phyloP scores from a whole-genome alignment of 140 eudicot genomes.

The Erigeron philadelphicus region DNA sequence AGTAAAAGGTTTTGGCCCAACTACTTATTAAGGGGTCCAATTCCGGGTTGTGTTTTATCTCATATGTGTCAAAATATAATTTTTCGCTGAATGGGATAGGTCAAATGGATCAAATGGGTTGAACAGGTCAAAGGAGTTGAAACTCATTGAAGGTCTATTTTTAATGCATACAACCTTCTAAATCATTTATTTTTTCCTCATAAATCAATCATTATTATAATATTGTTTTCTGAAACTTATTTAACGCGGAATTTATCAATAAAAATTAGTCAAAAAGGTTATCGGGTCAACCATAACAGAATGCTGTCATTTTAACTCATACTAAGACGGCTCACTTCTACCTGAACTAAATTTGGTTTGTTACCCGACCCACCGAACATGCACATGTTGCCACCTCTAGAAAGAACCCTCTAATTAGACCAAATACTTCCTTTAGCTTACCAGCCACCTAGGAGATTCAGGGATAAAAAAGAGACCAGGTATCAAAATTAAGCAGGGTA shows the following conservation, averaged over 20 bases:
- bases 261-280: background rate
- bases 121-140: background rate
- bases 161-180: background rate
- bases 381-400: background rate
- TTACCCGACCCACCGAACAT: background rate
- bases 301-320: background rate
- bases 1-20: background rate
- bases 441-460: conserved; percentile 99
- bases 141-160: background rate
- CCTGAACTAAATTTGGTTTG: background rate
- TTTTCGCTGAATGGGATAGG: background rate
- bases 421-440: conserved; percentile 33
- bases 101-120: background rate
- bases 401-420: background rate
- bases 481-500: conserved; percentile 82
- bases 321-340: background rate
- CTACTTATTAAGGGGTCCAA: too few species aligned
- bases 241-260: background rate
- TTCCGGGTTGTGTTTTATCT: background rate
- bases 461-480: conserved; percentile 97
- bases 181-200: background rate
- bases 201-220: background rate
- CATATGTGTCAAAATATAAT: background rate
- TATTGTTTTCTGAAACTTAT: background rate
- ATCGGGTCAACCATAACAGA: background rate